A percentile compares a stretch with the other conserved stretches of the same genome.
These are phyloP conservation scores for Nannochloropsis oceanica DNA, from an alignment of 108 stramenopile species.

Conservation along the genomic window DNA sequence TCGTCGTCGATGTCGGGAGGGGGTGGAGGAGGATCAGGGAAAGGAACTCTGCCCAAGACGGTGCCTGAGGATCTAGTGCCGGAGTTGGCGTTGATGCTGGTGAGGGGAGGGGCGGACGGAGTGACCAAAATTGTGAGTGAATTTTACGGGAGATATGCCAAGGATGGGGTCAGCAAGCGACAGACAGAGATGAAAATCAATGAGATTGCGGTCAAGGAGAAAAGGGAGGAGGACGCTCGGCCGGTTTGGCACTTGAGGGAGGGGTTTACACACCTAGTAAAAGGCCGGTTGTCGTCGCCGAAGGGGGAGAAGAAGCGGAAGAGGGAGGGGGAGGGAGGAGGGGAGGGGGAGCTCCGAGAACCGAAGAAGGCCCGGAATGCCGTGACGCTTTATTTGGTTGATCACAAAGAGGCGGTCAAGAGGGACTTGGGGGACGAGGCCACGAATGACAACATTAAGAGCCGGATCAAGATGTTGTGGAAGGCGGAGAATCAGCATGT, in stretches of 20 bases:
- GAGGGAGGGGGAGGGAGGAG: background rate
- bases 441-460: background rate
- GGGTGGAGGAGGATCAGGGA: background rate
- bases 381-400: background rate
- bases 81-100: slow-evolving; percentile 10
- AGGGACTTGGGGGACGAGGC: background rate
- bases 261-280: slow-evolving; percentile 12
- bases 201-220: slow-evolving; percentile 23
- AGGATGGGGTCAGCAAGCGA: slow-evolving; percentile 20
- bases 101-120: slow-evolving; percentile 14
- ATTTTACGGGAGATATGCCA: slow-evolving; percentile 13
- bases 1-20: background rate
- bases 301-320: background rate
- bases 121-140: slow-evolving; percentile 21
- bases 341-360: background rate
- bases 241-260: slow-evolving; percentile 23
- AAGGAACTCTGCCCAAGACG: background rate
- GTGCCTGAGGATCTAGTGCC: slow-evolving; percentile 28
- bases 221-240: slow-evolving; percentile 13
- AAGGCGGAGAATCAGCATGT: background rate
- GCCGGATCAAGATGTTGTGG: background rate
- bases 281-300: slow-evolving; percentile 1
- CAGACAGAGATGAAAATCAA: slow-evolving; percentile 25
- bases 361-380: background rate
- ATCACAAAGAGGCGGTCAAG: background rate